These are phyloP conservation scores for Alternaria gansuensis DNA, from an alignment of 2,329 filamentous ascomycete species.

Conservation along the genomic window DNA sequence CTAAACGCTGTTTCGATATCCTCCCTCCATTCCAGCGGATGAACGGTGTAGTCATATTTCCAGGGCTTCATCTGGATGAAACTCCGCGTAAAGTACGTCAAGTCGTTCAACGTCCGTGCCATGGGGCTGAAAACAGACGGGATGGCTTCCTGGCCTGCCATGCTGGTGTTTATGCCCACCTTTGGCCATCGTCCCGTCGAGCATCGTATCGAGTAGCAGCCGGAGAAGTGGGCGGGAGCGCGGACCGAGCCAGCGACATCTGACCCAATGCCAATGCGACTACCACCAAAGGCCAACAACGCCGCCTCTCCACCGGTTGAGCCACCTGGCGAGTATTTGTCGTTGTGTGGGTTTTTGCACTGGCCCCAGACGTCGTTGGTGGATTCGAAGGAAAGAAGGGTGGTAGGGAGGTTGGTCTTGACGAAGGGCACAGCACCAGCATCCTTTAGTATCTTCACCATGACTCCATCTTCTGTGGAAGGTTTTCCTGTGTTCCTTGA, in stretches of 20 bases:
- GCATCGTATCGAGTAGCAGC: slow-evolving; percentile 86
- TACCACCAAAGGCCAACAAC: slow-evolving; percentile 79
- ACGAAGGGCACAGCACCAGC: slow-evolving; percentile 90
- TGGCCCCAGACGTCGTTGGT: slow-evolving; percentile 83
- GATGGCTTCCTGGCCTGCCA: slow-evolving; percentile 91
- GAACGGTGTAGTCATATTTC: slow-evolving; percentile 86
- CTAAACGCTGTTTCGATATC: slow-evolving; percentile 67
- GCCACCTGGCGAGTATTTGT: slow-evolving; percentile 85
- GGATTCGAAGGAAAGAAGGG: slow-evolving; percentile 85
- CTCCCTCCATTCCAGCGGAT: slow-evolving; percentile 81
- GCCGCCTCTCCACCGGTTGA: slow-evolving; percentile 87
- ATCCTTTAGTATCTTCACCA: slow-evolving; percentile 81
- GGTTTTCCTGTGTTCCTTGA: slow-evolving; percentile 76
- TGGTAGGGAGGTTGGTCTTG: slow-evolving; percentile 90
- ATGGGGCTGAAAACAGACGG: slow-evolving; percentile 91
- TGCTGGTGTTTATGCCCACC: slow-evolving; percentile 81
- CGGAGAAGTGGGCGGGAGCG: slow-evolving; percentile 86
- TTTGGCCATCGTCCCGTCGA: slow-evolving; percentile 93
- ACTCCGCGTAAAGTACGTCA: slow-evolving; percentile 82
- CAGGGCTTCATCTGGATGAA: slow-evolving; percentile 85
- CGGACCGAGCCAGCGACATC: slow-evolving; percentile 92
- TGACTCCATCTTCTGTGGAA: slow-evolving; percentile 71
- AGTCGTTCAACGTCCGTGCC: slow-evolving; percentile 82
- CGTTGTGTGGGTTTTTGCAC: slow-evolving; percentile 82
- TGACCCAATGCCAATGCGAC: slow-evolving; percentile 86